Percentiles rank a stretch among this genome's conserved stretches.
phyloP scores from a whole-genome alignment of 2,329 filamentous ascomycete genomes.

The Penicillium corylophilum region DNA sequence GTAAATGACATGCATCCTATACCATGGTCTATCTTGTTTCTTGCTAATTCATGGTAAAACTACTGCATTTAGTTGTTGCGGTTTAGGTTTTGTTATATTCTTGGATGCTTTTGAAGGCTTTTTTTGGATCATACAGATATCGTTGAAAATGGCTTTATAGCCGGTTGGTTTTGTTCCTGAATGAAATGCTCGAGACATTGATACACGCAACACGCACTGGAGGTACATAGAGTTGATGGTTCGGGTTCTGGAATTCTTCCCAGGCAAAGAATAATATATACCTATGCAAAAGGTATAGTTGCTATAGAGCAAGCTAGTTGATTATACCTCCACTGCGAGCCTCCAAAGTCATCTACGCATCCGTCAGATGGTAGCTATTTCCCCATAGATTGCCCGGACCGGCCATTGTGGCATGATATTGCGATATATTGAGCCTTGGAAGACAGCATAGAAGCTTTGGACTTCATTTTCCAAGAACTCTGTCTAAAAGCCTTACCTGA shows the following conservation, averaged over 20 bases:
- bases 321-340: too few relatives aligned
- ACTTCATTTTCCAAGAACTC: too few relatives aligned
- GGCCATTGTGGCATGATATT: too few relatives aligned
- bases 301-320: too few relatives aligned
- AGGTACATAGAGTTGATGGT: background rate
- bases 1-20: constrained; percentile 22
- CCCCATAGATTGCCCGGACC: too few relatives aligned
- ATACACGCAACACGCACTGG: background rate
- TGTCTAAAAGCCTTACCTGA: background rate
- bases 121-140: background rate
- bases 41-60: background rate
- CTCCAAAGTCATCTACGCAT: too few relatives aligned
- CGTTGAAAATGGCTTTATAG: background rate
- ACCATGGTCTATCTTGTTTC: constrained; percentile 3
- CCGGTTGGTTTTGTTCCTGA: background rate
- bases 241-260: too few relatives aligned
- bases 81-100: background rate
- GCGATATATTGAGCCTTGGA: too few relatives aligned
- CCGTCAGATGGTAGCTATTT: too few relatives aligned
- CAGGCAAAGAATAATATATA: too few relatives aligned
- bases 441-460: too few relatives aligned
- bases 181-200: background rate
- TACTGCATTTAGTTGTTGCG: background rate
- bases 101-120: background rate
- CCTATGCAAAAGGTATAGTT: too few relatives aligned